Evolutionary conservation across 2,329 filamentous ascomycete genomes (phyloP), one percentile per base, ranked within the genome.

Genomic region (Beauveria rudraprayagi): DNA sequence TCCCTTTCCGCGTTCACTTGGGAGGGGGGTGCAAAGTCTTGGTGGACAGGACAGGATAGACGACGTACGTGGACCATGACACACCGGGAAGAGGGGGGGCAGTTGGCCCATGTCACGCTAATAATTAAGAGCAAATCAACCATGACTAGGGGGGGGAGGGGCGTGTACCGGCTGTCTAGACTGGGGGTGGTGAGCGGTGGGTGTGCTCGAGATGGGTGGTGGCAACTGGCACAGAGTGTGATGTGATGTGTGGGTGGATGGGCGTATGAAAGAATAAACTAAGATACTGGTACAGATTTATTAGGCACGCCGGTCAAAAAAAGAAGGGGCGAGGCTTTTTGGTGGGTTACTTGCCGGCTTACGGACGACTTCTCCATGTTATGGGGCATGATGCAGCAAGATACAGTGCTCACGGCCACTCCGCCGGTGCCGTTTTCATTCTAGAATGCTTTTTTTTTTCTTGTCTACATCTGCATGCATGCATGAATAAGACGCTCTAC

Each of bases 81-180:
- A 28, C 50, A 48, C 48, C 57, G 57, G 57, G 57, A 54, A 60
- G 57, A 60, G 57, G 48, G 56, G 57, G 47, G 26, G 22, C 56
- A 30, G 37, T 60, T 53, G 37, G 56, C 48, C 48, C 48, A 60
- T 34, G 56, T 40, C 37, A 51, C 30, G 46, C 56, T 51, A 37
- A 16, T 37, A 37, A 37, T 37, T 37, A 46, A 52, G 46, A 50
- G 46, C 34, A 47, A 60, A 60, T 53, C 48, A 60, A 60, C 34
- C 34, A 60, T 41, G 19, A 46, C 48, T 17, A 24, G 57, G 37
- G 41, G 30, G 30, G 14, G 26, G 52, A 37, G 47, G 52, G 47
- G 47, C 17, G 46, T 59, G 56, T 57, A 57, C 44, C 44, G 44
- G 55, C 22, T 41, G 34, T 37, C 7, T 48, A 14, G 55, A 3